Evolutionary conservation across 2,329 filamentous ascomycete genomes (phyloP).

Genomic region (Xylariales sp.): DNA sequence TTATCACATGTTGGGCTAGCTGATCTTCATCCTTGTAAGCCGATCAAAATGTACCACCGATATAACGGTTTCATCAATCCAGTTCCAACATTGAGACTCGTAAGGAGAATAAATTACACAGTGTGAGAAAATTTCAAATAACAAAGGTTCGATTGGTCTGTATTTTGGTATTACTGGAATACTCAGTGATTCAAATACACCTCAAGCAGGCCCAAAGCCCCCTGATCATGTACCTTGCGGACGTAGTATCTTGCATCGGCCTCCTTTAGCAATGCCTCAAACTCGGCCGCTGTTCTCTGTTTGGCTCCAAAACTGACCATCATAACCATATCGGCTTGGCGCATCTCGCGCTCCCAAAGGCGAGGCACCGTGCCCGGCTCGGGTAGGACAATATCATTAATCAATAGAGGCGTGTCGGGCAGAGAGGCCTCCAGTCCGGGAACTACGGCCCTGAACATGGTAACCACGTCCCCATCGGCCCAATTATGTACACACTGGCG

Average conservation of each 20-base stretch:
- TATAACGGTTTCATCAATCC: too few species aligned
- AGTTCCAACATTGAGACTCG: too few species aligned
- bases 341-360: slow-evolving; percentile 17
- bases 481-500: slow-evolving; percentile 14
- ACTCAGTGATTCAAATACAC: too few species aligned
- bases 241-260: slow-evolving; percentile 15
- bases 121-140: too few species aligned
- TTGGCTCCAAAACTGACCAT: slow-evolving; percentile 19
- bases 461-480: neutral
- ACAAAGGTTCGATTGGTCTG: too few species aligned
- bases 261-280: slow-evolving; percentile 14
- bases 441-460: slow-evolving; percentile 12
- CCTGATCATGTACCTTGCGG: neutral
- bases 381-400: slow-evolving; percentile 27
- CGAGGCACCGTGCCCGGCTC: slow-evolving; percentile 13
- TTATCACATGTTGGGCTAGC: too few species aligned
- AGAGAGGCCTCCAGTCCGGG: slow-evolving; percentile 12
- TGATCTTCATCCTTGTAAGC: too few species aligned
- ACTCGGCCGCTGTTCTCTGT: slow-evolving; percentile 15
- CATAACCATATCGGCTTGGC: slow-evolving; percentile 27
- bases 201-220: too few species aligned
- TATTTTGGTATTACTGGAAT: too few species aligned
- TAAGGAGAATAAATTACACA: too few species aligned
- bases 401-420: slow-evolving; percentile 21
- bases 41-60: too few species aligned